A percentile compares a stretch with the other conserved stretches of the same genome.
Conservation (phyloP, 345 rosid genomes). For the Populus simonii region DNA sequence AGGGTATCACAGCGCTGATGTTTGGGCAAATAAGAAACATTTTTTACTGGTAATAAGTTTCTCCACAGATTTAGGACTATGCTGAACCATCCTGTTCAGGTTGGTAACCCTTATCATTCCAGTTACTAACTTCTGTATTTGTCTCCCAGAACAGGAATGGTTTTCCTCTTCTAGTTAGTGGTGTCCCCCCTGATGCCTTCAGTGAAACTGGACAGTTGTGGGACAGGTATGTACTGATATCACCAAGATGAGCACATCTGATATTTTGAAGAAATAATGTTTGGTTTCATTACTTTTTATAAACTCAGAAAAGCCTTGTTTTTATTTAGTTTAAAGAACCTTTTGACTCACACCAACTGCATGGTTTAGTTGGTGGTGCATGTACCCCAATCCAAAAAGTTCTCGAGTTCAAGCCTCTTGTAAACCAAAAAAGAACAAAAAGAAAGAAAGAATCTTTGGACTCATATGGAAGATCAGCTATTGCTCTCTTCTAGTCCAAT, state of each 20-base stretch:
- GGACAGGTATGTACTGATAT: conserved; percentile 60
- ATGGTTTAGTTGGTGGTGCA: too few species aligned
- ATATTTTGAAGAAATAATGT: conserved; percentile 5
- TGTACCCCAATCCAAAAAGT: too few species aligned
- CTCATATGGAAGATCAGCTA: too few species aligned
- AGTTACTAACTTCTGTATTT: conserved; percentile 13
- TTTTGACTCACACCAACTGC: not conserved
- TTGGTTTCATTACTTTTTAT: not conserved
- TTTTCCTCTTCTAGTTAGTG: conserved; percentile 77
- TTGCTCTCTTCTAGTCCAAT: not conserved
- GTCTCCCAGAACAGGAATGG: conserved; percentile 69
- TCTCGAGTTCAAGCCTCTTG: too few species aligned
- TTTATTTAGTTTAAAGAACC: not conserved
- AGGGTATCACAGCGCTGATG: conserved; percentile 96
- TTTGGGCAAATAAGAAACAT: conserved; percentile 92
- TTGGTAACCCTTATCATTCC: too few species aligned
- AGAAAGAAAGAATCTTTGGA: too few species aligned
- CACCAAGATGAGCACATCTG: not conserved
- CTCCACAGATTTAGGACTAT: conserved; percentile 2
- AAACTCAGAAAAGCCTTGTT: not conserved
- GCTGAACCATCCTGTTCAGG: not conserved
- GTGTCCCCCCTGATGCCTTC: conserved; percentile 97
- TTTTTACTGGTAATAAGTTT: conserved; percentile 69
- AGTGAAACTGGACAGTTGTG: conserved; percentile 95
- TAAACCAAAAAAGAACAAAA: too few species aligned